Base-by-base conservation (phyloP, 371 early-diverging fungal species). In the Haplosporangium sp. region DNA sequence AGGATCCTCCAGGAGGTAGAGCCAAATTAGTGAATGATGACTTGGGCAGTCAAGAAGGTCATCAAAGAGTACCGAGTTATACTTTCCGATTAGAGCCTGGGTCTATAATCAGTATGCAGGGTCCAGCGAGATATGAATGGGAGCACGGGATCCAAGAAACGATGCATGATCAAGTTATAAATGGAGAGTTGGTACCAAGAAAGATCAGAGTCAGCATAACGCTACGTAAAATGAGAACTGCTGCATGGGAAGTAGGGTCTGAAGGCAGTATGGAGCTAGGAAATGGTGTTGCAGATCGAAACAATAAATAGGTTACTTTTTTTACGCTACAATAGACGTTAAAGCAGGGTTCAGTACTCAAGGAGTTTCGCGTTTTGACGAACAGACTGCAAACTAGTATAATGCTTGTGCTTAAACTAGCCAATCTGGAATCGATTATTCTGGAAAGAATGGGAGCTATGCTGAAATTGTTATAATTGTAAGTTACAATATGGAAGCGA, bases 141-240 rank as follows among this genome's bases (percentile, higher is more conserved):
- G 75, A 81, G 63, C 82, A 81, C 72, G 82, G 82, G 19, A 81
- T 81, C 42, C 65, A 66, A 35, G 82, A 81, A 50, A 52, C 17
- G 2, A 58, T 55, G 17, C 53, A 69, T 15, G 82, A 81, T 47
- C 19, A 44, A 38, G 69, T 75, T 2, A 4, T 19, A 0, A 19
- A 67, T 6, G 73, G 57, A 2, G 82, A 72, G 8, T 62, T 20
- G 39, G 61, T 81, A 2, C 61, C 39, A 42, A 69, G 82, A 4
- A 71, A 69, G 48, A 63, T 81, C 35, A 53, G 82, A 17, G 82
- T 75, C 48, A 81, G 82, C 34, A 38, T 81, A 6, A 81, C 82
- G 13, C 50, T 81, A 27, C 63, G 82, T 35, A 74, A 72, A 44
- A 75, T 81, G 75, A 75, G 82, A 34, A 40, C 15, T 0, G 35